These are phyloP conservation scores for Solanum gracilifrons DNA, from an alignment of 257 asterid species.

Conservation along the genomic window DNA sequence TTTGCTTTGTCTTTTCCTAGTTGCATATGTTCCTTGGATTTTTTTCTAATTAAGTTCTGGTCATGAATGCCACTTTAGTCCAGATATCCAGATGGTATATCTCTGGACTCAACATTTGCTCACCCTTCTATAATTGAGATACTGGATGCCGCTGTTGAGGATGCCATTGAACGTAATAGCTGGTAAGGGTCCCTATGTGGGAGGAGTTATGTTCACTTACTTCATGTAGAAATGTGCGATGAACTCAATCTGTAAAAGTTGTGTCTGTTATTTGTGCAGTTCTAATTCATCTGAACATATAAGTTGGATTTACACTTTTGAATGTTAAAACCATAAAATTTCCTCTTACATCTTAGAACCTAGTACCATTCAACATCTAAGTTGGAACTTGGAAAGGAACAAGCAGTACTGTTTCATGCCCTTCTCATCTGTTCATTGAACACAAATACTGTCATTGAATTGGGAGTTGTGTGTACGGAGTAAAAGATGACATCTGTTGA, in stretches of 20 bases:
- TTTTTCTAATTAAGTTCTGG: constrained; percentile 10
- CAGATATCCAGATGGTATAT: constrained; percentile 87
- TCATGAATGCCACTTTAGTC: constrained; percentile 40
- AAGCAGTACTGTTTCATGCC: background rate
- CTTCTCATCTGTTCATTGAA: background rate
- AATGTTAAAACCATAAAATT: background rate
- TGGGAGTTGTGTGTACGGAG: background rate
- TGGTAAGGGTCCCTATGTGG: constrained; percentile 50
- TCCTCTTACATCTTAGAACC: background rate
- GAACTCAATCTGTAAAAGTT: background rate
- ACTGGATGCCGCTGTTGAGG: constrained; percentile 88
- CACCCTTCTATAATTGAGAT: constrained; percentile 79
- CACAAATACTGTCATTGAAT: background rate
- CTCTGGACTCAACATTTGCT: constrained; percentile 62
- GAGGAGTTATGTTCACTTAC: background rate
- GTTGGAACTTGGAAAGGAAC: background rate
- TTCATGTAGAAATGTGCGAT: background rate
- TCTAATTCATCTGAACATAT: background rate
- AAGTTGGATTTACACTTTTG: background rate
- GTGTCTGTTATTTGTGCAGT: background rate
- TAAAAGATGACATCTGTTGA: background rate
- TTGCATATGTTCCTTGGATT: constrained; percentile 1
- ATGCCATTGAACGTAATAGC: constrained; percentile 78
- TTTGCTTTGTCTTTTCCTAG: background rate
- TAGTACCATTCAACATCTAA: background rate